Base-by-base conservation (phyloP, 2,329 filamentous ascomycete genomes). In the Cytospora schulzeri region DNA sequence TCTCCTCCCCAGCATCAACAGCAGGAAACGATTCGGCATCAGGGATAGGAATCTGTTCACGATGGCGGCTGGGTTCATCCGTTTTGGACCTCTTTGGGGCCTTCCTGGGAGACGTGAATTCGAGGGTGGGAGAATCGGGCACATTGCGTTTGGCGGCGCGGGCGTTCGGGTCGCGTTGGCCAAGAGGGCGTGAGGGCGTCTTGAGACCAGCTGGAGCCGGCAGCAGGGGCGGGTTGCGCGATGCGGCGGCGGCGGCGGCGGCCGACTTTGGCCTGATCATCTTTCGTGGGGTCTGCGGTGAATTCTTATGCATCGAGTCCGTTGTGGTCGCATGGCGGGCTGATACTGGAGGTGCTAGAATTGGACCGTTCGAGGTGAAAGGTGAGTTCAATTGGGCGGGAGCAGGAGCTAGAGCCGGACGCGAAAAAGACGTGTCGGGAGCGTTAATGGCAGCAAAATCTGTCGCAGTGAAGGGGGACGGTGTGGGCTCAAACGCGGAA, bases 1-100 rank as follows among this genome's bases (percentile, higher is more conserved):
- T 94, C 74, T 97, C 92, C 73, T 98, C 95, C 24, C 65, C 65
- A 22, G 65, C 54, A 64, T 89, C 81, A 35, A 97, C 87, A 6
- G 81, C 76, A 6, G 93, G 91, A 80, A 97, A 95, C n/a, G 92
- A 89, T 68, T 90, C 85, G 57, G 89, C 88, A 56, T 89, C 82
- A 4, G 92, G 91, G 5, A 93, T 78, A 62, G 72, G 66, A 70
- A 62, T 8, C 22, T 58, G 41, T 4, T 64, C 56, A 26, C 65
- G 65, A 29, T 67, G 65, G 45, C 65, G 63, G 38, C 65, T 62
- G 29, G 65, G 62, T 52, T 67, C 65, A 24, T 67, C 65, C 15
- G 60, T 65, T 24, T 67, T 67, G 50, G 62, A 65, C 45, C 65
- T 58, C 56, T 60, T 67, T 24, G 60, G 54, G 9, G 65, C 65